Base-by-base conservation (phyloP, 1,139 yeast genomes). In the Petasospora rhodanensis region DNA sequence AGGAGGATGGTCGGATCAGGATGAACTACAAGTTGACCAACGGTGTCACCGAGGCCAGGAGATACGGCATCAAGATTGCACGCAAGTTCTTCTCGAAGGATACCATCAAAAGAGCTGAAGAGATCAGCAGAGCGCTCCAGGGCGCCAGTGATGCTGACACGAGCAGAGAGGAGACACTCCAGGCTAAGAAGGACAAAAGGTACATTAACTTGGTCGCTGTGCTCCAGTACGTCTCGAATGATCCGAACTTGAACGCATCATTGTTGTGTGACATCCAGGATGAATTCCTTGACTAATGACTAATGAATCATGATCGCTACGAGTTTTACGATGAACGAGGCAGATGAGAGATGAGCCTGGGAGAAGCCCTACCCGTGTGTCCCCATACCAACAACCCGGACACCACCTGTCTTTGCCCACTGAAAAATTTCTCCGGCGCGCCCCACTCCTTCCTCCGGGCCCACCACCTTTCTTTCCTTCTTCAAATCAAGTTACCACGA, bases 51-150 rank as follows among this genome's bases (percentile, higher is more conserved):
- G 47, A 42, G 17, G 35, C 56, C 0, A 49, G 49, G 23, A 55
- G 60, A 5, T 60, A 59, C 33, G 62, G 62, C 0, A 41, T 64
- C 19, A 47, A 46, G 17, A 44, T 50, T 12, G 58, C 60, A 1
- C 30, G 41, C 11, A 32, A 39, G 2, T 35, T 58, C n/a, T 55
- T 64, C 18, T 48, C 54, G 2, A 12, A 34, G 0, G 32, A 37
- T 1, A 39, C 61, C 1, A 46, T 62, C 10, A 32, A 41, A 2
- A 45, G 52, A 17, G 61, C 68, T 0, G 41, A 44, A 18, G 34
- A 37, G 2, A 53, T 64, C 18, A 16, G n/a, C n/a, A n/a, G n/a
- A n/a, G n/a, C n/a, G n/a, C n/a, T n/a, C n/a, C n/a, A n/a, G n/a
- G n/a, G n/a, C n/a, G n/a, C n/a, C n/a, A n/a, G n/a, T n/a, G n/a